These are phyloP conservation scores for Ophiorrhiza pumila DNA, from an alignment of 257 asterid genomes.

Conservation along the genomic window DNA sequence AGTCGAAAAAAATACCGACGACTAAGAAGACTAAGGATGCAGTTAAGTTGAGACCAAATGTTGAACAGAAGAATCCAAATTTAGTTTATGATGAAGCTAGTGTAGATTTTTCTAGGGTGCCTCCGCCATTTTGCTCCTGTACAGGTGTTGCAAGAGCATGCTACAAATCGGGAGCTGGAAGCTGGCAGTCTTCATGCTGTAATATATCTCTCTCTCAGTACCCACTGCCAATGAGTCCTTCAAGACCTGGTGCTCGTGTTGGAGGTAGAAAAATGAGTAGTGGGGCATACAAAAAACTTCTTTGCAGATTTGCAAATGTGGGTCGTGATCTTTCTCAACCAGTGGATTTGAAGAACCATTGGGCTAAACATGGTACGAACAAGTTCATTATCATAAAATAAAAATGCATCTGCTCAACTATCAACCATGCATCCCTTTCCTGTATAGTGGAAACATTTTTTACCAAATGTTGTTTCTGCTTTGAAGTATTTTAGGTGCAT, in stretches of 20 bases:
- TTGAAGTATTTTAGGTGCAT: not conserved
- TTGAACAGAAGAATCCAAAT: constrained; percentile 21
- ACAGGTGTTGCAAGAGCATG: constrained; percentile 37
- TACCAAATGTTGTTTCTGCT: not conserved
- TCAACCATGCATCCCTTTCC: not conserved
- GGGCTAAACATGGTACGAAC: constrained; percentile 37
- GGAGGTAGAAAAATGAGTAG: constrained; percentile 38
- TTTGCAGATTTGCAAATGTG: constrained; percentile 30
- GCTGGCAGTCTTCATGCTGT: constrained; percentile 44
- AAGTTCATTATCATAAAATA: constrained; percentile 33
- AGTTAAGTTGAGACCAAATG: constrained; percentile 10
- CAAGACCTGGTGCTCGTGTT: constrained; percentile 30
- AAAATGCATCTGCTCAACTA: constrained; percentile 1
- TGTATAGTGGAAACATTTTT: constrained; percentile 4
- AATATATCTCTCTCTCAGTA: constrained; percentile 31
- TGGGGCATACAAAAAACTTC: constrained; percentile 36
- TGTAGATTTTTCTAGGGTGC: constrained; percentile 33
- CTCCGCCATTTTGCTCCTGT: constrained; percentile 40
- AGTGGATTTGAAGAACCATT: constrained; percentile 38
- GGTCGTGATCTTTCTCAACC: constrained; percentile 39
- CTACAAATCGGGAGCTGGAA: constrained; percentile 34
- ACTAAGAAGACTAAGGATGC: constrained; percentile 19
- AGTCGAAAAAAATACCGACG: constrained; percentile 14
- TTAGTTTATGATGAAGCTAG: constrained; percentile 21
- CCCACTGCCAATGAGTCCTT: constrained; percentile 38